Base-by-base conservation (phyloP, 2,329 filamentous ascomycete genomes). In the Fusarium palustre region DNA sequence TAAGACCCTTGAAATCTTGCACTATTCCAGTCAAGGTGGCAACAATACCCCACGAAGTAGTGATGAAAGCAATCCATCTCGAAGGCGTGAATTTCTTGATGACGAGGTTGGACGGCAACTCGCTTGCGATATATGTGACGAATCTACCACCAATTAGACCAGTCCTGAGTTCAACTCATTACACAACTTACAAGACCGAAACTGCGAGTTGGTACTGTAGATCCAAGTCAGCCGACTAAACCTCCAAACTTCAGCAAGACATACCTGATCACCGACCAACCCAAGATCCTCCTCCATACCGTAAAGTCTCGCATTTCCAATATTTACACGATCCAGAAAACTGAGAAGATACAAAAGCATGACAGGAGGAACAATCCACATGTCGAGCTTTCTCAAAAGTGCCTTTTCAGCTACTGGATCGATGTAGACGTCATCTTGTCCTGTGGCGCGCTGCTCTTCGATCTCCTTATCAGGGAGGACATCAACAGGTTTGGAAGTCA, bases 271-370 rank as follows among this genome's bases (percentile, higher is more conserved):
- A 3, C 85, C 84, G 11, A 77, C 76, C 57, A 92, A 79, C 5
- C 83, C 81, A 7, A 92, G 81, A 66, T 91, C 88, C 60, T 85
- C 79, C 73, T 91, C 87, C 38, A 92, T 74, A 3, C 85, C 85
- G 70, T 90, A 91, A 3, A 91, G 81, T 6, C 86, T 82, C 12
- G 89, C 89, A 78, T 91, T 91, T 47, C 89, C 88, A 3, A 78
- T 76, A 42, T 78, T 78, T 38, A 77, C 75, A 10, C 76, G 76
- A 55, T 77, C 74, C 9, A 77, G 20, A 42, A 77, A 77, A 5
- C 69, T 74, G n/a, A 77, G 53, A 3, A 91, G 81, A 68, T 91
- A 91, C 8, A 91, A 80, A 5, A 91, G 68, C 7, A 87, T 81
- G 2, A 90, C 87, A 0, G 87, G 89, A 0, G 89, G 89, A 2